These are phyloP conservation scores for Leptographium procerum DNA, from an alignment of 2,329 filamentous ascomycete genomes.

Conservation along the genomic window DNA sequence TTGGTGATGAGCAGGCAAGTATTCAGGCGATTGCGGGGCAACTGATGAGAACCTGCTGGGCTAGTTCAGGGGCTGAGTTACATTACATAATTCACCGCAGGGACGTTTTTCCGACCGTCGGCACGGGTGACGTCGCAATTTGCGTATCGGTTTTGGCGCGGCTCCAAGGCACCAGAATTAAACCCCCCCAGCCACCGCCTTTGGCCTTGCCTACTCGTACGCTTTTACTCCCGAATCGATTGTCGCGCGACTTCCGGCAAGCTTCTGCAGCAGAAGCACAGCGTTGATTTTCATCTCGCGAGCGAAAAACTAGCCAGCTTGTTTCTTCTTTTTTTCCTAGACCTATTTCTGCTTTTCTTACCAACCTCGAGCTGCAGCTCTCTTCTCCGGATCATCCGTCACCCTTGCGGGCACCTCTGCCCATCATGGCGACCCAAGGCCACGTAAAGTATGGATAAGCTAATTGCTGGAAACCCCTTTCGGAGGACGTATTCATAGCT, in stretches of 20 bases:
- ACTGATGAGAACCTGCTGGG: neutral
- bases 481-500: too few species aligned
- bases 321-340: neutral
- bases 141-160: neutral
- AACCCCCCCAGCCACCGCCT: too few species aligned
- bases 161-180: neutral
- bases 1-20: too few species aligned
- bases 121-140: neutral
- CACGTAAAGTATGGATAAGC: slow-evolving; percentile 11
- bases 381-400: slow-evolving; percentile 1
- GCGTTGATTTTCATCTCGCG: neutral
- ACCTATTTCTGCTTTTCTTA: neutral
- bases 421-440: slow-evolving; percentile 12
- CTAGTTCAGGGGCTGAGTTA: neutral
- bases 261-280: neutral
- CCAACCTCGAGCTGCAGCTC: neutral
- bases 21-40: neutral
- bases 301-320: neutral
- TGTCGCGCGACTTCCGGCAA: neutral
- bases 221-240: neutral
- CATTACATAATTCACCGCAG: neutral
- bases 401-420: neutral
- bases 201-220: neutral
- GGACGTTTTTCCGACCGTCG: neutral
- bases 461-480: too few species aligned